Percentiles rank a stretch among this genome's conserved stretches.
Evolutionary conservation across 208 protist genomes (phyloP).

Genomic region (Chromosphaera perkinsii): DNA sequence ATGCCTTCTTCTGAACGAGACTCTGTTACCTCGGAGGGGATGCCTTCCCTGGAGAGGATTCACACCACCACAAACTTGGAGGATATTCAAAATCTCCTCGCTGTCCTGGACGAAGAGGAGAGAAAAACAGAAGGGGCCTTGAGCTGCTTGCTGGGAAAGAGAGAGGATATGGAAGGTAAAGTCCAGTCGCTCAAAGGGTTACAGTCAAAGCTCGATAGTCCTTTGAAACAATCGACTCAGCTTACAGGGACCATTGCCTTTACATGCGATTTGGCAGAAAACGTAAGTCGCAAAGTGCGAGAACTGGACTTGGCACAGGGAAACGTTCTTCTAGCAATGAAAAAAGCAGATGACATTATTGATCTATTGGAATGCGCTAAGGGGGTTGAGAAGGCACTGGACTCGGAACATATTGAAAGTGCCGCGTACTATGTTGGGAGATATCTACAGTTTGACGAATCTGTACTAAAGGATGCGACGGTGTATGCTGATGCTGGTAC

Average conservation of each 20-base stretch:
- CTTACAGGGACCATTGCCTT: background rate
- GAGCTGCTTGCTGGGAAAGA: too few relatives aligned
- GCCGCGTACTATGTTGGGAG: constrained; percentile 8
- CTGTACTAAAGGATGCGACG: background rate
- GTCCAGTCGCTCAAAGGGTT: too few relatives aligned
- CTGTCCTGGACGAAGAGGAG: too few relatives aligned
- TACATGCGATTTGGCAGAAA: constrained; percentile 15
- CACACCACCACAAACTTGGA: too few relatives aligned
- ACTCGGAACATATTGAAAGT: background rate
- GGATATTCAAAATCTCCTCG: too few relatives aligned
- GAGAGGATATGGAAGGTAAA: too few relatives aligned
- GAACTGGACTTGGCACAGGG: constrained; percentile 10
- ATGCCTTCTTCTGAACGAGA: too few relatives aligned
- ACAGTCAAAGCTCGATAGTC: too few relatives aligned
- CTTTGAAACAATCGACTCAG: too few relatives aligned
- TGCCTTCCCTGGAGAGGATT: too few relatives aligned
- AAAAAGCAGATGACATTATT: constrained; percentile 7
- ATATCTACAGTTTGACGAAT: constrained; percentile 5
- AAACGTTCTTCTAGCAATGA: constrained; percentile 10
- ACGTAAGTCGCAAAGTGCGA: constrained; percentile 7
- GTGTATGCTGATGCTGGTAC: background rate
- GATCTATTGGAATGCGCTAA: constrained; percentile 6
- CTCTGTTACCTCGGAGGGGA: too few relatives aligned
- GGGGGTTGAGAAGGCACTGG: background rate
- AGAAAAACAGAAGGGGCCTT: too few relatives aligned